These are phyloP conservation scores for button mushroom (Agaricus bisporus) DNA, from an alignment of 768 basidiomycete genomes.

Conservation along the genomic window DNA sequence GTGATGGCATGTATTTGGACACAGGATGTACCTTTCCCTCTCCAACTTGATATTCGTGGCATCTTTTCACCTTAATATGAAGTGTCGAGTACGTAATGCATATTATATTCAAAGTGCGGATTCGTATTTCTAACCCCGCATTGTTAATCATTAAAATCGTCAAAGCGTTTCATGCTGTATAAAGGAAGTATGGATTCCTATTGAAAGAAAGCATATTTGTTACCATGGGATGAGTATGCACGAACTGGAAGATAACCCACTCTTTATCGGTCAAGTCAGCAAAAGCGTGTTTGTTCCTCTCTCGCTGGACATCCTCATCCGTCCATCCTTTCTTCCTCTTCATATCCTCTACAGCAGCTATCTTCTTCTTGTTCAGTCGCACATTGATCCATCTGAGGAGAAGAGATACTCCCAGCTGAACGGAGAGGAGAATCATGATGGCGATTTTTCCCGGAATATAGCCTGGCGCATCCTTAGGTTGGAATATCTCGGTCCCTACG, in stretches of 20 bases:
- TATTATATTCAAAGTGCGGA: too few species aligned
- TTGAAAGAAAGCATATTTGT: background rate
- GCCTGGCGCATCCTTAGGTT: conserved; percentile 50
- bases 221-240: background rate
- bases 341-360: conserved; percentile 31
- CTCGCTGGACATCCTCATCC: conserved; percentile 48
- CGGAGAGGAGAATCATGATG: conserved; percentile 52
- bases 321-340: conserved; percentile 49
- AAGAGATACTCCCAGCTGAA: conserved; percentile 42
- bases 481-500: conserved; percentile 58
- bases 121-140: too few species aligned
- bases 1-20: too few species aligned
- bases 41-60: too few species aligned
- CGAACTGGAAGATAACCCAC: conserved; percentile 26
- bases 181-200: conserved; percentile 11
- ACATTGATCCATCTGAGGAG: conserved; percentile 50
- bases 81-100: too few species aligned
- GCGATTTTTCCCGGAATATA: conserved; percentile 66
- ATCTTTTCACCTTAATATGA: too few species aligned
- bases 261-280: conserved; percentile 59
- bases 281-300: conserved; percentile 57
- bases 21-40: too few species aligned
- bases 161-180: conserved; percentile 6
- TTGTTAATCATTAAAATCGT: too few species aligned
- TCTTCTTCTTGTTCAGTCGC: conserved; percentile 45